Conservation (phyloP, 495 filamentous ascomycete species). For the Hyaloscypha bicolor region DNA sequence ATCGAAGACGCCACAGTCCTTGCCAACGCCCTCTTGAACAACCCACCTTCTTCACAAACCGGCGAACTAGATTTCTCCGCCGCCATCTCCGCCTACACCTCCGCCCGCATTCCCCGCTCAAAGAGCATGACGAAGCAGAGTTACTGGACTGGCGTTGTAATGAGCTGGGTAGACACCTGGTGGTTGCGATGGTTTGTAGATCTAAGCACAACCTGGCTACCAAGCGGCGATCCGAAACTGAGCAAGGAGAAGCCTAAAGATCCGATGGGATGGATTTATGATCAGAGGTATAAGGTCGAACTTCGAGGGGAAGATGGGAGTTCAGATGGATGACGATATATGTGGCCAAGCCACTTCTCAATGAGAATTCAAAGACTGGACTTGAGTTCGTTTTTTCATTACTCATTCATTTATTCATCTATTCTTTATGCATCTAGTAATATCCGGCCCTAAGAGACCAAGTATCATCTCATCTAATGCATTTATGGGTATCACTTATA, state of each 20-base stretch:
- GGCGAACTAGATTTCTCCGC: constrained; percentile 13
- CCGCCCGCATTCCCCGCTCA: constrained; percentile 27
- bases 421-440: too few relatives aligned
- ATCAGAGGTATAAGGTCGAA: constrained; percentile 11
- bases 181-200: constrained; percentile 31
- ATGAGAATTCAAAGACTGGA: too few relatives aligned
- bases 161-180: constrained; percentile 26
- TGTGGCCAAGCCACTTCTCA: too few relatives aligned
- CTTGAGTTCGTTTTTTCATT: too few relatives aligned
- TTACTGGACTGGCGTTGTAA: constrained; percentile 31
- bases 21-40: constrained; percentile 34
- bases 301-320: too few relatives aligned
- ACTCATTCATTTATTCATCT: too few relatives aligned
- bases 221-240: constrained; percentile 19
- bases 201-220: constrained; percentile 23
- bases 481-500: too few relatives aligned
- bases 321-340: too few relatives aligned
- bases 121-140: constrained; percentile 30
- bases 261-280: constrained; percentile 13
- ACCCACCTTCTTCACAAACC: constrained; percentile 9
- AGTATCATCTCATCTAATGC: too few relatives aligned
- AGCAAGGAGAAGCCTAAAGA: constrained; percentile 4
- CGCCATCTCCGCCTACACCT: constrained; percentile 25
- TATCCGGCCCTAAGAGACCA: too few relatives aligned
- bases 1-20: constrained; percentile 37